Evolutionary conservation across 2,329 filamentous ascomycete genomes (phyloP), one percentile per base, ranked within the genome.

Genomic region (Grosmannia clavigera): DNA sequence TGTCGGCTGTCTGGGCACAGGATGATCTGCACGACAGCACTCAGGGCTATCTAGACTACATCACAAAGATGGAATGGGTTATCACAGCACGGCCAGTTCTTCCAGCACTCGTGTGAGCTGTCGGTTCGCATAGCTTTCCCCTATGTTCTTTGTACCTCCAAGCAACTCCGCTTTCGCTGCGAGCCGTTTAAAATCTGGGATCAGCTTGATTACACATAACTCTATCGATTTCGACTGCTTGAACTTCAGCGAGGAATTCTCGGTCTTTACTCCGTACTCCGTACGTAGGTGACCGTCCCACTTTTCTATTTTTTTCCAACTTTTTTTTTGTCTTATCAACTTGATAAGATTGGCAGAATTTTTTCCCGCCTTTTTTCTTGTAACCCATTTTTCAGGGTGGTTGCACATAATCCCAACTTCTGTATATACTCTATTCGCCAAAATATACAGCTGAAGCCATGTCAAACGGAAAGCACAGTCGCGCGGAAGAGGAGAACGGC

Each of bases 341-440:
- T 12, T 11, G 48, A 11, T 58, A 25, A 55, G 43, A 55, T 56
- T 59, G 63, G 63, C 63, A 63, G 62, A 63, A 63, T 63, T 64
- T 63, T 63, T 59, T 27, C 58, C 54, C 63, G 60, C 59, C 63
- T 61, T 64, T 64, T 64, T 35, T 64, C 62, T 58, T 59, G 50
- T 52, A 14, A 27, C 25, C 6, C 12, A 9, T 3, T 52, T 52
- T 52, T 52, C 27, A 51, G 48, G n/a, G n/a, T 10, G 10, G 22
- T 12, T n/a, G 43, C 16, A n/a, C 43, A 46, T 9, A 46, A 46
- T 46, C 43, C 19, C 43, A 46, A 46, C 43, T 46, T 19, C 19
- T 19, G 43, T n/a, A 46, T 19, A 46, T n/a, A 31, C 16, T 11
- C 27, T 2, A 29, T 35, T 54, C n/a, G 29, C 10, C 16, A 29